Evolutionary conservation across 148 eudicot species (phyloP).

Genomic region (Hydrangea macrophylla): DNA sequence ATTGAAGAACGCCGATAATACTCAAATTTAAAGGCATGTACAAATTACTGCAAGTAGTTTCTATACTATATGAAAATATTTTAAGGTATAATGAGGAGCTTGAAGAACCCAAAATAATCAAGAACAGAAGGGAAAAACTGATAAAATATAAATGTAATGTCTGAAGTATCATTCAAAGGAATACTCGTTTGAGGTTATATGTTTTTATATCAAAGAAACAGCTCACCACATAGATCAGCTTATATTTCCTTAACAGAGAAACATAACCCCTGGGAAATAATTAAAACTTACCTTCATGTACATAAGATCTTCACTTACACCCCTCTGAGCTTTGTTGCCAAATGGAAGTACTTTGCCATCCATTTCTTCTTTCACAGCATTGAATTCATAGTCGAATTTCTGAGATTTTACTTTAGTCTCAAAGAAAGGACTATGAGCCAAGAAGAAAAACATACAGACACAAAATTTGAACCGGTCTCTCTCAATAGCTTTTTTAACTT

Average conservation of each 20-base stretch:
- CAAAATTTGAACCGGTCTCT: constrained; percentile 5
- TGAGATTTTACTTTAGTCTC: constrained; percentile 21
- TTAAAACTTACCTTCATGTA: constrained; percentile 69
- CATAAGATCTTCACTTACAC: constrained; percentile 51
- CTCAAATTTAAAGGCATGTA: no score
- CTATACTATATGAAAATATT: no score
- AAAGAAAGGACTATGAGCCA: constrained; percentile 5
- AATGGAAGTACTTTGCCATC: constrained; percentile 31
- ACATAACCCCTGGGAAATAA: background rate
- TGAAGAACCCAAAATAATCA: no score
- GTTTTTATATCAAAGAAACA: background rate
- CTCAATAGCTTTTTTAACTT: no score
- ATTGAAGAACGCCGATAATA: no score
- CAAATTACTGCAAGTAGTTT: no score
- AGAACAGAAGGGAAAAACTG: no score
- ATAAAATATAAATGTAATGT: no score
- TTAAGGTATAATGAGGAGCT: no score
- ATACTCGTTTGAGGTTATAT: background rate
- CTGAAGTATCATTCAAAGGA: no score
- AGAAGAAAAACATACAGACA: background rate
- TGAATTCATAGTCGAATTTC: constrained; percentile 59
- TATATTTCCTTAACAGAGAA: background rate
- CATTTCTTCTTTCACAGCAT: constrained; percentile 77
- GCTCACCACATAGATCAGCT: background rate
- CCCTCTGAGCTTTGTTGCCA: constrained; percentile 35